Percentiles rank a stretch among this genome's conserved stretches.
phyloP scores from a whole-genome alignment of 1,284 basidiomycete species.

The Pseudozyma pruni region DNA sequence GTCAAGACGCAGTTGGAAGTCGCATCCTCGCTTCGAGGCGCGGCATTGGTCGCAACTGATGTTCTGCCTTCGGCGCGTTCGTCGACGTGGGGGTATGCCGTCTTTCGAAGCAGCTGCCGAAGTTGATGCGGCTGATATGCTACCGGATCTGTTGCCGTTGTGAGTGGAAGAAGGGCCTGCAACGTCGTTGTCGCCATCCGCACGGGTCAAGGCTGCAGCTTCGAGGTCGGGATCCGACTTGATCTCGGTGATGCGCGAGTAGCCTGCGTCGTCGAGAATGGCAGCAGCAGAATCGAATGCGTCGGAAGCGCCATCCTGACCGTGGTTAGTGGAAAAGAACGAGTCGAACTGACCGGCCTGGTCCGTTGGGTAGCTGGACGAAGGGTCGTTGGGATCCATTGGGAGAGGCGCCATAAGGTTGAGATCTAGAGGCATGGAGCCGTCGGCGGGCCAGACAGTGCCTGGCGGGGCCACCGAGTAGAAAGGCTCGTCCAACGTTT shows the following conservation, averaged over 20 bases:
- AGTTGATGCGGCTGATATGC: neutral
- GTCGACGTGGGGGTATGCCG: conserved; percentile 35
- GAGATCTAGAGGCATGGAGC: conserved; percentile 29
- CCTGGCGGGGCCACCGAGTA: conserved; percentile 37
- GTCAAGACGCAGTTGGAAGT: conserved; percentile 48
- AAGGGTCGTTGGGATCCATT: conserved; percentile 15
- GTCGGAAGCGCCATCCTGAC: conserved; percentile 1
- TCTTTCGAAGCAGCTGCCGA: conserved; percentile 24
- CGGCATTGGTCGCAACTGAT: conserved; percentile 55
- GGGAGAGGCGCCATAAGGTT: conserved; percentile 3
- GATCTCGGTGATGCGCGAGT: conserved; percentile 31
- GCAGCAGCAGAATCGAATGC: conserved; percentile 33
- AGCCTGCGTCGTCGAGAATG: conserved; percentile 35
- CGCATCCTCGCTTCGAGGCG: conserved; percentile 50
- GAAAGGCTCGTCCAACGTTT: conserved; percentile 40
- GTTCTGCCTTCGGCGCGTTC: conserved; percentile 47
- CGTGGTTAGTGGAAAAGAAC: conserved; percentile 4
- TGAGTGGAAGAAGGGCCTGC: neutral
- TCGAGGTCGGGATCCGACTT: conserved; percentile 18
- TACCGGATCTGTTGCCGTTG: neutral
- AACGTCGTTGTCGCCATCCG: neutral
- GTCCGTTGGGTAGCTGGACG: conserved; percentile 11
- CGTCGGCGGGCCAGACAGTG: conserved; percentile 12
- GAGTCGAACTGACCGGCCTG: conserved; percentile 20
- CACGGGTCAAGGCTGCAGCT: neutral